Base-by-base conservation (phyloP, 1,139 yeast genomes). In the Suhomyces choctaworum region DNA sequence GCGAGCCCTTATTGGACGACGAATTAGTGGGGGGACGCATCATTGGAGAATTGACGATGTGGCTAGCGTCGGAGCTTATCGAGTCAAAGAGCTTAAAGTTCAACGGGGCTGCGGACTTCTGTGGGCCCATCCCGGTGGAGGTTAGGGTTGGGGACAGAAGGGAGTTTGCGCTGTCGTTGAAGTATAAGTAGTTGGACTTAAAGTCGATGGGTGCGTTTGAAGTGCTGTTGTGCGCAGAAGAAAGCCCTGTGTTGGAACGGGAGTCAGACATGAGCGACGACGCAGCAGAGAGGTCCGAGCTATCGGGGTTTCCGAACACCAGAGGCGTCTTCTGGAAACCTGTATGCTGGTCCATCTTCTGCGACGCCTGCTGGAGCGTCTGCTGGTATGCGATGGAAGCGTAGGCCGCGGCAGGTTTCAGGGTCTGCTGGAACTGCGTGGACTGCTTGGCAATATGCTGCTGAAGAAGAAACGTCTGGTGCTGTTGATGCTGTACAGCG, bases 141-240 rank as follows among this genome's bases (percentile, higher is more conserved):
- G 33, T 25, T 27, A 41, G 29, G 11, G 31, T 45, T 16, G 62
- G 56, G 7, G 63, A 56, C 21, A 51, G 39, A 27, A 54, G 45
- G 5, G 63, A 52, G 20, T 50, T 48, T 5, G 47, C 41, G 34
- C 62, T 55, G 30, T 45, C 52, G 37, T 52, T 55, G 33, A 49
- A 47, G 42, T 46, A 23, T 41, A 51, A 34, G 32, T 51, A 56
- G 29, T 42, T 46, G 20, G 35, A 22, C 25, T 46, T 45, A 27
- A 47, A 42, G 25, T 47, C 51, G 15, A 37, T 34, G n/a, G 41
- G 35, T n/a, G 25, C 24, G 15, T 29, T 36, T 22, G 23, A 17
- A 4, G 36, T 24, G 16, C 16, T 15, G 6, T 25, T 25, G 21
- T 35, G 30, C 8, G 16, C 28, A 17, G 34, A 27, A 14, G 31